Base-by-base conservation (phyloP, 2,329 filamentous ascomycete species). In the Botrytis paeoniae region DNA sequence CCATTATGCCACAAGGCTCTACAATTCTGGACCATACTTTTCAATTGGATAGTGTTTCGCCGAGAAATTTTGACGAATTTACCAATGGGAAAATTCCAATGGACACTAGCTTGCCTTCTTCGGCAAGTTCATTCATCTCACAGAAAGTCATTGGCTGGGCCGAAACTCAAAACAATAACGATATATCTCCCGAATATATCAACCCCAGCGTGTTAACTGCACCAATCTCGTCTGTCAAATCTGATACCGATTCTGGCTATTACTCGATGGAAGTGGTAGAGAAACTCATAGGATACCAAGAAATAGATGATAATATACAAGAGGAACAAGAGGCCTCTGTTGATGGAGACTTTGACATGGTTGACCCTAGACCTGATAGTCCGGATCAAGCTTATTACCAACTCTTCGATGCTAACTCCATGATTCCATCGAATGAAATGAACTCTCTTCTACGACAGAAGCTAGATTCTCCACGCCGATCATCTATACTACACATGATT, bases 311-410 rank as follows among this genome's bases (percentile, higher is more conserved):
- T 43, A 10, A 20, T 4, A 59, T 71, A 12, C 45, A 65, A 43
- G 70, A 71, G 35, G 61, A 65, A 71, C 37, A 32, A 9, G 29
- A 39, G 45, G 10, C 48, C 6, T 9, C 57, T 37, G 25, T 32
- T 14, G 35, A 51, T 51, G 45, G 32, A 39, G 59, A 64, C 18
- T 8, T 48, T 54, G 43, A 41, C 6, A 29, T 71, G 59, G 39
- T 41, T n/a, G 61, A 65, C 1, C 35, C 20, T 1, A 43, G 60
- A 65, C 45, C 70, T 7, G 61, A 71, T 29, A 71, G 70, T n/a
- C 70, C 70, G n/a, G 48, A 71, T 59, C 48, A 65, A 41, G 61
- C 70, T 37, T 71, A 71, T 43, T 71, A 71, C 12, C 60, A 71
- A 20, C 61, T 71, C 25, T 71, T 65, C n/a, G 70, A 59, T 37